A percentile compares a stretch with the other conserved stretches of the same genome.
phyloP scores from a whole-genome alignment of 805 yeast species.

The Priceomyces melissophilus region DNA sequence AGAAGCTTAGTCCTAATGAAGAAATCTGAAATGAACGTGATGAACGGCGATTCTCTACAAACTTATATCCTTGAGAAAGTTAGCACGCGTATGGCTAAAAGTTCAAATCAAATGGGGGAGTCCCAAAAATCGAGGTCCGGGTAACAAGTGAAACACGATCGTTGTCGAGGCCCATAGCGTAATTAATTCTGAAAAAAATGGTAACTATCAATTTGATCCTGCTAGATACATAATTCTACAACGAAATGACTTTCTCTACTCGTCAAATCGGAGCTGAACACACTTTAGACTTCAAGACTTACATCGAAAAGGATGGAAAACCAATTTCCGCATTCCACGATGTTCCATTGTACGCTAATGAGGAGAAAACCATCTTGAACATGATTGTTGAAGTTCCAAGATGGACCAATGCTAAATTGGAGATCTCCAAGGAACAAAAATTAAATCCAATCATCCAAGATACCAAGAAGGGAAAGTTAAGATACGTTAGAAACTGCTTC shows the following conservation, averaged over 20 bases:
- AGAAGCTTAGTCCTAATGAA: constrained; percentile 47
- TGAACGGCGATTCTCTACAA: constrained; percentile 7
- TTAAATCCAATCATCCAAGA: constrained; percentile 96
- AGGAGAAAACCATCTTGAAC: constrained; percentile 72
- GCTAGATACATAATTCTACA: background rate
- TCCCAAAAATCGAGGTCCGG: no score
- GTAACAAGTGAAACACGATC: no score
- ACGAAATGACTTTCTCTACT: constrained; percentile 68
- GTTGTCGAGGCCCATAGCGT: no score
- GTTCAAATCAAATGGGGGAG: no score
- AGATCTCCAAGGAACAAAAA: constrained; percentile 78
- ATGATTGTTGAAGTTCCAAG: constrained; percentile 97
- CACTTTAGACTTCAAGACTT: constrained; percentile 91
- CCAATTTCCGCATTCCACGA: constrained; percentile 92
- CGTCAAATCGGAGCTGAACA: constrained; percentile 95
- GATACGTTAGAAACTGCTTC: constrained; percentile 96
- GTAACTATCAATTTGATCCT: background rate
- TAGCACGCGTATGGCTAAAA: background rate
- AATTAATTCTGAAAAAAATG: no score
- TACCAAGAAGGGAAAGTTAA: constrained; percentile 92
- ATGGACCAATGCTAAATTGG: constrained; percentile 97
- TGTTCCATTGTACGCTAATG: constrained; percentile 79
- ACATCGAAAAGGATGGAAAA: constrained; percentile 88
- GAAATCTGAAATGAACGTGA: constrained; percentile 58
- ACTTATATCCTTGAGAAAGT: constrained; percentile 9